A percentile compares a stretch with the other conserved stretches of the same genome.
These are phyloP conservation scores for Colletotrichum eremochloae DNA, from an alignment of 2,329 filamentous ascomycete species.

Conservation along the genomic window DNA sequence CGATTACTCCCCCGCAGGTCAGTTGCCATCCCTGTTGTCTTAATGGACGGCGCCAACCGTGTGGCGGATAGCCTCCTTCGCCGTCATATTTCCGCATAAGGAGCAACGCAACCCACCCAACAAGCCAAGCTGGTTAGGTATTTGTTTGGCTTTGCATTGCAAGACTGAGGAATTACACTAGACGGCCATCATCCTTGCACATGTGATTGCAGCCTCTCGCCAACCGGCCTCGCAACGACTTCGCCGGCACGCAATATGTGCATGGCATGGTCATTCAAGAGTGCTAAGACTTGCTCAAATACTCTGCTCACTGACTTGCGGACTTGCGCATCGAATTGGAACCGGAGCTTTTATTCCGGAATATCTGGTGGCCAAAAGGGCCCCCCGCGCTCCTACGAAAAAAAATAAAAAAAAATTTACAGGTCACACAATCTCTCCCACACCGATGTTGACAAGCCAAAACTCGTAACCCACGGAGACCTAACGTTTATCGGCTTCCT, in stretches of 20 bases:
- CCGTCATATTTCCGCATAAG: neutral
- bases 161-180: too few relatives aligned
- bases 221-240: neutral
- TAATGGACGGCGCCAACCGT: neutral
- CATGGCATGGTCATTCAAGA: neutral
- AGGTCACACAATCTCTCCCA: neutral
- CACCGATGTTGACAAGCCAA: neutral
- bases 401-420: neutral
- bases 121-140: too few relatives aligned
- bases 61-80: neutral
- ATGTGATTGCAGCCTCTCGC: neutral
- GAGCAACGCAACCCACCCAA: neutral
- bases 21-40: conserved; percentile 11
- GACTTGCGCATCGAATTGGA: neutral
- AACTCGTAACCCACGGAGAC: neutral
- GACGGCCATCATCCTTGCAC: neutral
- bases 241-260: neutral
- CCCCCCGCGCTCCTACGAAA: neutral
- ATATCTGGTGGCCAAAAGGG: neutral
- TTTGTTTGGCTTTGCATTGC: neutral
- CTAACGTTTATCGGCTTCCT: too few relatives aligned
- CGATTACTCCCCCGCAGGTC: neutral
- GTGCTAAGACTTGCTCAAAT: neutral
- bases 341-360: neutral
- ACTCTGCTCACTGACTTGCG: neutral